These are phyloP conservation scores for Biscogniauxia marginata DNA, from an alignment of 2,329 filamentous ascomycete genomes.

Conservation along the genomic window DNA sequence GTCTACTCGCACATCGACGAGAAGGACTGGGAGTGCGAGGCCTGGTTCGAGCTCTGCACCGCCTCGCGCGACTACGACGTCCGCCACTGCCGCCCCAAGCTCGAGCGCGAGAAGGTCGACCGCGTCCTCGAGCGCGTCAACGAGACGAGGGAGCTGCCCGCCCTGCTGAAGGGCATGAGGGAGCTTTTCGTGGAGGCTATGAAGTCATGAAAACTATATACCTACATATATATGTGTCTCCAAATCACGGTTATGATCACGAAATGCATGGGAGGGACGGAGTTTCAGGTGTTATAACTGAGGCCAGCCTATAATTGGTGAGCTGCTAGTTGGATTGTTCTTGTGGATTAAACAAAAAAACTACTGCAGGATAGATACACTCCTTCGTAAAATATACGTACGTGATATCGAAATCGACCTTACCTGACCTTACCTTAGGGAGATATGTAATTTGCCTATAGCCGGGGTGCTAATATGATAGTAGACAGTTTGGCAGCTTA, in stretches of 20 bases:
- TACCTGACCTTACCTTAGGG: no score
- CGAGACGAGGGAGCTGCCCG: constrained; percentile 71
- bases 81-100: constrained; percentile 74
- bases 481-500: no score
- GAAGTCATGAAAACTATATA: constrained; percentile 52
- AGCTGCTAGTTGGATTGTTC: not conserved
- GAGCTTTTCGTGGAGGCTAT: constrained; percentile 71
- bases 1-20: constrained; percentile 85
- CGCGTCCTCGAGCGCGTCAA: constrained; percentile 76
- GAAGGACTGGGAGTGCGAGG: constrained; percentile 82
- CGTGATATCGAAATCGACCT: not conserved
- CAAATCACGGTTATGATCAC: not conserved
- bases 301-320: not conserved
- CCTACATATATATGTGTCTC: no score
- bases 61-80: constrained; percentile 82
- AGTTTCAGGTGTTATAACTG: not conserved
- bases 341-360: not conserved
- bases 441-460: not conserved
- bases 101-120: constrained; percentile 76
- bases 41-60: constrained; percentile 89
- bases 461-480: no score
- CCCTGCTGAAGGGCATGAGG: constrained; percentile 78
- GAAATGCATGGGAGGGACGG: not conserved
- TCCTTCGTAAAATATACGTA: not conserved
- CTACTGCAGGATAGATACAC: not conserved